Conservation (phyloP, 371 early-diverging fungal genomes). For the Mortierella sp. region DNA sequence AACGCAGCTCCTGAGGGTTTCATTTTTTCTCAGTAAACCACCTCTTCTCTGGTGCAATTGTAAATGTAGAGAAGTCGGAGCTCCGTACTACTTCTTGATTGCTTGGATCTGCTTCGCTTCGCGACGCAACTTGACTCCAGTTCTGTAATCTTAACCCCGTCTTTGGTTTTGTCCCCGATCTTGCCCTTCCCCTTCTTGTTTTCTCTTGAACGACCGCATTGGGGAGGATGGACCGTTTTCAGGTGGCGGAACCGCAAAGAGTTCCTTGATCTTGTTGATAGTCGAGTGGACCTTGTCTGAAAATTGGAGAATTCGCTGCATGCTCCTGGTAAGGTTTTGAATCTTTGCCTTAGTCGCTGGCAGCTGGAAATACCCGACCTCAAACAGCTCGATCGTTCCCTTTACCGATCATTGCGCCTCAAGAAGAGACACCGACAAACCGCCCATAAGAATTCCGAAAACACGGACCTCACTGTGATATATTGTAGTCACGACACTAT, state of each 20-base stretch:
- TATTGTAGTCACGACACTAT: too few species aligned
- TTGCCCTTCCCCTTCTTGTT: neutral
- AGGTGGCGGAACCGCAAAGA: neutral
- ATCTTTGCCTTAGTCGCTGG: neutral
- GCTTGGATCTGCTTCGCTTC: too few species aligned
- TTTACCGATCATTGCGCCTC: neutral
- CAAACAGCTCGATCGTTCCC: conserved; percentile 1
- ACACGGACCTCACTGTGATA: neutral
- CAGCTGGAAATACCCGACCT: conserved; percentile 1
- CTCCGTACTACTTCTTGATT: too few species aligned
- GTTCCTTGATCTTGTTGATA: conserved; percentile 5
- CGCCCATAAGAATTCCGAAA: neutral
- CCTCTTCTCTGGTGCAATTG: too few species aligned
- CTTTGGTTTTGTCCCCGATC: too few species aligned
- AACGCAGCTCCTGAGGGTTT: too few species aligned
- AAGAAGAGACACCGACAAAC: neutral
- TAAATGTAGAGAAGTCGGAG: too few species aligned
- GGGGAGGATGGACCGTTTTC: neutral
- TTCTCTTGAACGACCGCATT: conserved; percentile 5
- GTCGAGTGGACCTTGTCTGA: neutral
- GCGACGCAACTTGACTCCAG: too few species aligned
- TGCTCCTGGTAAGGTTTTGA: neutral
- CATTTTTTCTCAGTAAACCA: too few species aligned
- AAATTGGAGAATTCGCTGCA: neutral
- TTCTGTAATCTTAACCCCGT: too few species aligned